Base-by-base conservation (phyloP, 2,329 filamentous ascomycete genomes). In the Trichoderma sp. region DNA sequence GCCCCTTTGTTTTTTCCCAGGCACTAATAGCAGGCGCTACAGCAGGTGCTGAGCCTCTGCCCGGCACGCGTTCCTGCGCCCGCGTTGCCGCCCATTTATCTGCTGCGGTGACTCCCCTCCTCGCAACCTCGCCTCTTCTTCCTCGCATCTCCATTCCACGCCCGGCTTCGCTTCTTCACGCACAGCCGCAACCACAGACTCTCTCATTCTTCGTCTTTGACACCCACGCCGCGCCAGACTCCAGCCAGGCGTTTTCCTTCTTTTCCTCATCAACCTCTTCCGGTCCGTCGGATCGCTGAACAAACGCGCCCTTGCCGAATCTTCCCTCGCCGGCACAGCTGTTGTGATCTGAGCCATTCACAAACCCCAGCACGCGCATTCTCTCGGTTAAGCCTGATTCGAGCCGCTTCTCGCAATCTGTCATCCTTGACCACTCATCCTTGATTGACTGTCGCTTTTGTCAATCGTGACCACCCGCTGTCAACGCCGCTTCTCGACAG, bases 1-100 rank as follows among this genome's bases (percentile, higher is more conserved):
- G 61, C 63, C 54, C 64, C 43, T 46, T 58, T 59, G 21, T 59
- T 59, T 59, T 21, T 30, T 26, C 39, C 18, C 6, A 58, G 54
- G 39, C 64, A 34, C 52, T 66, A 51, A 39, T n/a, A 54, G 58
- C 63, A 32, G 54, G 28, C 26, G 24, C 56, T 32, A 49, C 59
- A 13, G 49, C 65, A 52, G 55, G 39, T 46, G 65, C 55, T 43
- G 55, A 54, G 56, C 51, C 64, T 69, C 43, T 63, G 34, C 46
- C 60, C 24, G 68, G 61, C 68, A 60, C 68, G 68, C 68, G 68
- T 69, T 68, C 67, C 63, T 69, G 43, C 63, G 56, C 68, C 52
- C 58, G 59, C 58, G 66, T 39, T 59, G 43, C 54, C 55, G 26
- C 28, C 16, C 26, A 68, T 68, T 60, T 68, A 61, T 61, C 56